Evolutionary conservation across 768 basidiomycete genomes (phyloP), one percentile per base, ranked within the genome.

Genomic region (Nevesoporus exiguus): DNA sequence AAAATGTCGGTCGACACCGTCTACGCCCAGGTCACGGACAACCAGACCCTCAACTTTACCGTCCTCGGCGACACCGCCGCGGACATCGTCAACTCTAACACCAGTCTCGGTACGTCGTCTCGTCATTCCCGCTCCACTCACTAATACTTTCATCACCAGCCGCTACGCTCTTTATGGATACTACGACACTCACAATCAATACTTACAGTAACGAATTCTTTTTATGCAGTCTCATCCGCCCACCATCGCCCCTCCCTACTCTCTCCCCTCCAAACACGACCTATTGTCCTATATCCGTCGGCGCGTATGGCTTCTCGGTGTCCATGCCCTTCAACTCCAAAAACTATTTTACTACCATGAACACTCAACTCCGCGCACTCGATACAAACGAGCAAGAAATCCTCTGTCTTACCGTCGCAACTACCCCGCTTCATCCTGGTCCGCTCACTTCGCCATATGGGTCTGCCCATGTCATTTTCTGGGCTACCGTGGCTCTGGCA

Each of bases 161-260:
- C 87, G 92, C 93, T 17, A 97, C 93, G 8, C 79, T 97, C 39
- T 95, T 96, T 74, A 88, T 86, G 41, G 83, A 89, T 10, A 86
- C 90, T 2, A 79, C 82, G 50, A 81, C 93, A 21, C 80, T 95
- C 47, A 93, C 93, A 3, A 81, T 95, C 61, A 79, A 77, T 57
- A 80, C 87, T 56, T 88, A 80, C 71, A 77, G 77, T 44, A 86
- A 87, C 59, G 81, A 80, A 56, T 82, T 86, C 3, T 91, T 80
- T 65, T 76, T 98, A 57, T 98, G 96, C 70, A 68, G 79, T 24
- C 77, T 83, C n/a, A 73, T 98, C 40, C 84, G 86, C 25, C 90
- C 93, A 13, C 81, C 87, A 15, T 88, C 88, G 11, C 84, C 88
- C 5, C 77, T 93, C 24, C 80, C 84, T 45, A 44, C 75, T 34